phyloP scores from a whole-genome alignment of 352 stramenopile genomes.

The Phytophthora crassamura region DNA sequence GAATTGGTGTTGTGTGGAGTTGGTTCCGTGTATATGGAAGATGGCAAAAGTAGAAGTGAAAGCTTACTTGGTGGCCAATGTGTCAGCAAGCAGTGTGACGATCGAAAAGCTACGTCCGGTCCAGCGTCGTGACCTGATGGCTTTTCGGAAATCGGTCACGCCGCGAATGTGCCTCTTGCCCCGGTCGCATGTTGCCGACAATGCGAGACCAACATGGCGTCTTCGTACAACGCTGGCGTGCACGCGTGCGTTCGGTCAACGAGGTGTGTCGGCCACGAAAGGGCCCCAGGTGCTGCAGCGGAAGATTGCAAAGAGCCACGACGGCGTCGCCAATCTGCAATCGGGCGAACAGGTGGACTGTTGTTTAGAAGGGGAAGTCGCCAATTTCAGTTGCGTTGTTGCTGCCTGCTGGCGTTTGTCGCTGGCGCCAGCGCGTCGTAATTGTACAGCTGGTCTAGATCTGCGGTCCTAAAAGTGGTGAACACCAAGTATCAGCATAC shows the following conservation, averaged over 20 bases:
- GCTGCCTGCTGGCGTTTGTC: no score
- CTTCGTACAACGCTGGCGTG: slow-evolving; percentile 19
- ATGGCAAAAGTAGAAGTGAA: no score
- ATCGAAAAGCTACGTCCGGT: slow-evolving; percentile 6
- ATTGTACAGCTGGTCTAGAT: no score
- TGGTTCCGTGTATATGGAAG: no score
- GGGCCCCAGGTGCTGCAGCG: slow-evolving; percentile 22
- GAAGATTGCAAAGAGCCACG: slow-evolving; percentile 27
- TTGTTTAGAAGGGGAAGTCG: slow-evolving; percentile 1
- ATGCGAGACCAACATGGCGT: slow-evolving; percentile 1
- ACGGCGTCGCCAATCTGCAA: slow-evolving; percentile 10
- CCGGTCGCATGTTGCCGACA: slow-evolving; percentile 6
- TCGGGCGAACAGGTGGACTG: slow-evolving; percentile 15
- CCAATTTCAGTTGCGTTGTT: no score
- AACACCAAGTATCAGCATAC: no score
- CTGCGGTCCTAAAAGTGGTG: no score
- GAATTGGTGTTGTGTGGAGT: no score
- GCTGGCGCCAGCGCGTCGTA: no score
- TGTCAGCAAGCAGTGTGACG: slow-evolving; percentile 14
- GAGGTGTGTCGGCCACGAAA: slow-evolving; percentile 20
- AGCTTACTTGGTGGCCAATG: neutral
- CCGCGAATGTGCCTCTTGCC: slow-evolving; percentile 23
- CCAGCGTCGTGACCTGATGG: slow-evolving; percentile 19
- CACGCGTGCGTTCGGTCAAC: slow-evolving; percentile 19
- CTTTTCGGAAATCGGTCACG: slow-evolving; percentile 6